phyloP scores from a whole-genome alignment of 1,284 basidiomycete species.

The Leccinum laetum region DNA sequence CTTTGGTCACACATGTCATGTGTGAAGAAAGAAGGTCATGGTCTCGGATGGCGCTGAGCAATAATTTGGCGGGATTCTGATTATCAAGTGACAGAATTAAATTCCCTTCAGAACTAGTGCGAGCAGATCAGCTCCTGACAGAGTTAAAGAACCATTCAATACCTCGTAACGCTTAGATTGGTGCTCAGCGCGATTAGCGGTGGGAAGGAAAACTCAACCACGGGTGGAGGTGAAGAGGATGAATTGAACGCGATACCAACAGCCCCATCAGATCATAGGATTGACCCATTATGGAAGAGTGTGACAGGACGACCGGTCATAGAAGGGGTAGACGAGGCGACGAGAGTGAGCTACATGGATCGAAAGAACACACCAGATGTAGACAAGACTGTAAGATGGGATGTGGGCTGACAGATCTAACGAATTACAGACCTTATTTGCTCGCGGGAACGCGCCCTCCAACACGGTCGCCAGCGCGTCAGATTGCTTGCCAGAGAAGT shows the following conservation, averaged over 20 bases:
- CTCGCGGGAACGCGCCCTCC: constrained; percentile 40
- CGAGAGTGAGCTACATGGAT: constrained; percentile 58
- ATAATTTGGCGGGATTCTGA: constrained; percentile 69
- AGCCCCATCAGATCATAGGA: constrained; percentile 62
- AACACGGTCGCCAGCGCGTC: constrained; percentile 63
- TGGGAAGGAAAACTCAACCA: constrained; percentile 45
- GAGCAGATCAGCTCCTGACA: neutral
- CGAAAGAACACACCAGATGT: constrained; percentile 3
- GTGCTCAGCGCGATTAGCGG: constrained; percentile 55
- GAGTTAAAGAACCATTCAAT: constrained; percentile 25
- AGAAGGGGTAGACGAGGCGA: constrained; percentile 83
- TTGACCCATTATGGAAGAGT: constrained; percentile 59
- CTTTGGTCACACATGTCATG: constrained; percentile 41
- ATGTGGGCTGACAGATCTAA: constrained; percentile 2
- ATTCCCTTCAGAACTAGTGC: constrained; percentile 72
- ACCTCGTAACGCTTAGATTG: constrained; percentile 58
- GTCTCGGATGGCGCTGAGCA: constrained; percentile 60
- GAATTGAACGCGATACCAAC: constrained; percentile 66
- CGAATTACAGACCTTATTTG: constrained; percentile 49
- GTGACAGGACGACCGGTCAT: constrained; percentile 82
- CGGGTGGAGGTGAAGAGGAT: constrained; percentile 21
- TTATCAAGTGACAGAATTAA: constrained; percentile 66
- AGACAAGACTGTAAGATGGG: neutral
- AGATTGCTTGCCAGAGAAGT: constrained; percentile 61
- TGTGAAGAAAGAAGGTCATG: constrained; percentile 34